These are phyloP conservation scores for Alloteropsis angusta DNA, from an alignment of 202 grass and related monocot species.

Conservation along the genomic window DNA sequence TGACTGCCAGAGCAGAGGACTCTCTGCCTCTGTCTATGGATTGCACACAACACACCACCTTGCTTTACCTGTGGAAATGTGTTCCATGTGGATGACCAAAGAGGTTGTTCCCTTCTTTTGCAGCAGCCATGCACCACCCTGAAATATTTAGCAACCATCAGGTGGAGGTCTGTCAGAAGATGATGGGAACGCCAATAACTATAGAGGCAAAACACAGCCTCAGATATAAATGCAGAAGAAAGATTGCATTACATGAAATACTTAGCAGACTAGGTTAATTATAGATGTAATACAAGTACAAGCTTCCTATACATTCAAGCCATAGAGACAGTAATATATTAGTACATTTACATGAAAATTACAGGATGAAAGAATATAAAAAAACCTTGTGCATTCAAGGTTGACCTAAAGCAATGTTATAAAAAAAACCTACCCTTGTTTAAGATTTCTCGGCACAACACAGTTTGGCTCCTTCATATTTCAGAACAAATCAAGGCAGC, in stretches of 20 bases:
- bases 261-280: neutral
- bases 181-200: constrained; percentile 28
- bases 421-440: neutral
- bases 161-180: constrained; percentile 37
- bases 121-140: constrained; percentile 18
- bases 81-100: constrained; percentile 45
- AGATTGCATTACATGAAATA: constrained; percentile 1
- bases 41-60: constrained; percentile 45
- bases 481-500: constrained; percentile 55
- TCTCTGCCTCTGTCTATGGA: constrained; percentile 9
- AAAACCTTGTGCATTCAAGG: neutral
- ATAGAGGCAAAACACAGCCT: constrained; percentile 28
- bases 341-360: neutral
- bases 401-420: neutral
- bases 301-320: neutral
- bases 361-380: neutral
- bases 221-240: constrained; percentile 1
- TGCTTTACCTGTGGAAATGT: constrained; percentile 27
- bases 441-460: neutral
- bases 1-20: constrained; percentile 31
- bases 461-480: constrained; percentile 24
- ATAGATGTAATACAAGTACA: neutral
- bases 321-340: neutral
- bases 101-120: constrained; percentile 43
- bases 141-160: constrained; percentile 51